Evolutionary conservation across 2,329 filamentous ascomycete species (phyloP), one percentile per base, ranked within the genome.

Genomic region (Grosmannia clavigera): DNA sequence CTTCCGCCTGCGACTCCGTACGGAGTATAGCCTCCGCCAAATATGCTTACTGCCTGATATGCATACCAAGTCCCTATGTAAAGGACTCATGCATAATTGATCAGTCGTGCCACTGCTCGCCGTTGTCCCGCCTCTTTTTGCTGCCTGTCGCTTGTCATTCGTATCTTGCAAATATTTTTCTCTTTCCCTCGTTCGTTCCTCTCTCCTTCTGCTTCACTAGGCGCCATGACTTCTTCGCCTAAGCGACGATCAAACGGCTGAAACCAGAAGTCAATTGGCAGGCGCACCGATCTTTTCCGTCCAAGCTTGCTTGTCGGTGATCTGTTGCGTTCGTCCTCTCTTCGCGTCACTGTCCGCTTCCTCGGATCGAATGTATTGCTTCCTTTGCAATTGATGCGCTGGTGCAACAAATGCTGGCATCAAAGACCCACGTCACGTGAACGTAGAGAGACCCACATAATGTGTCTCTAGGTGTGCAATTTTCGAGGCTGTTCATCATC

Each of bases 221-320:
- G 31, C 22, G 35, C n/a, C 50, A 6, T 52, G 27, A 27, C 25
- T 25, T 31, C 10, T 2, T 29, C 12, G 7, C 52, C 33, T 22
- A 29, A 46, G 27, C 55, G 43, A 43, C 40, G 55, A 57, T 57
- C 55, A 57, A 57, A 57, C 55, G 27, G 55, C 55, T 57, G 55
- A 57, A 57, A 57, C 55, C 19, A 55, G 9, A 19, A 1, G 25
- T 29, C 27, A 11, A 7, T 27, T 27, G 51, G 1, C 19, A 14
- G 22, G 27, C 43, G 43, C 43, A n/a, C 43, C 19, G 43, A n/a
- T 46, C 43, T n/a, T 46, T 46, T 46, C 19, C 19, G 19, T n/a
- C 43, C 43, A 19, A 46, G 19, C 16, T 22, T 4, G 27, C 27
- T 31, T 27, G 3, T n/a, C 52, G 29, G 19, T 54, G 52, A 54